A percentile compares a stretch with the other conserved stretches of the same genome.
Conservation (phyloP, 2,329 filamentous ascomycete species). For the Colletotrichum sojae region DNA sequence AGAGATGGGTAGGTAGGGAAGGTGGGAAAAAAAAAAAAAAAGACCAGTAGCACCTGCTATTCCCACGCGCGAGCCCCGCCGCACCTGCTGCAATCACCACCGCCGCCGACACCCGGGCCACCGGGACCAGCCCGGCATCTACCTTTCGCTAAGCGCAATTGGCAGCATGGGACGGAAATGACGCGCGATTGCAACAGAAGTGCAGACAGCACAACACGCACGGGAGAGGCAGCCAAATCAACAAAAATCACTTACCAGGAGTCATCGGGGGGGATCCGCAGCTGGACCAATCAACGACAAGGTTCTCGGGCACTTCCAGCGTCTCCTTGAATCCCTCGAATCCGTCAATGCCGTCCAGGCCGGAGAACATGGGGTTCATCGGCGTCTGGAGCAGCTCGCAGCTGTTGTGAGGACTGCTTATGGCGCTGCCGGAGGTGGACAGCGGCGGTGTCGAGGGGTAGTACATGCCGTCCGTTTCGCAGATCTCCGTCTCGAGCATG, state of each 20-base stretch:
- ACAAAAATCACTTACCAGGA: slow-evolving; percentile 77
- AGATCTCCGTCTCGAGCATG: slow-evolving; percentile 82
- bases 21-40: not conserved
- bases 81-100: slow-evolving; percentile 10
- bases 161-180: not conserved
- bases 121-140: slow-evolving; percentile 10
- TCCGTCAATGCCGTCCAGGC: slow-evolving; percentile 70
- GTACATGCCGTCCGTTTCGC: slow-evolving; percentile 72
- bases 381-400: slow-evolving; percentile 86
- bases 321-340: slow-evolving; percentile 77
- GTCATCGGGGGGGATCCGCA: slow-evolving; percentile 89
- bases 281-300: slow-evolving; percentile 83
- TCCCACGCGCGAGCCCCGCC: slow-evolving; percentile 33
- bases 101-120: slow-evolving; percentile 12
- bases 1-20: not conserved
- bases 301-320: slow-evolving; percentile 80
- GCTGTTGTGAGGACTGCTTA: slow-evolving; percentile 83
- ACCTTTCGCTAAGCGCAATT: slow-evolving; percentile 13
- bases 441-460: slow-evolving; percentile 90
- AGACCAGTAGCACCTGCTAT: not conserved
- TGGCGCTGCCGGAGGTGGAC: slow-evolving; percentile 86
- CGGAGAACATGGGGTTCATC: slow-evolving; percentile 83
- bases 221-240: slow-evolving; percentile 16
- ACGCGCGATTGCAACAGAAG: not conserved
- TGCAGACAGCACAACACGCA: not conserved